phyloP scores from a whole-genome alignment of 2,329 filamentous ascomycete species.

The Hirsutella minnesotensis region DNA sequence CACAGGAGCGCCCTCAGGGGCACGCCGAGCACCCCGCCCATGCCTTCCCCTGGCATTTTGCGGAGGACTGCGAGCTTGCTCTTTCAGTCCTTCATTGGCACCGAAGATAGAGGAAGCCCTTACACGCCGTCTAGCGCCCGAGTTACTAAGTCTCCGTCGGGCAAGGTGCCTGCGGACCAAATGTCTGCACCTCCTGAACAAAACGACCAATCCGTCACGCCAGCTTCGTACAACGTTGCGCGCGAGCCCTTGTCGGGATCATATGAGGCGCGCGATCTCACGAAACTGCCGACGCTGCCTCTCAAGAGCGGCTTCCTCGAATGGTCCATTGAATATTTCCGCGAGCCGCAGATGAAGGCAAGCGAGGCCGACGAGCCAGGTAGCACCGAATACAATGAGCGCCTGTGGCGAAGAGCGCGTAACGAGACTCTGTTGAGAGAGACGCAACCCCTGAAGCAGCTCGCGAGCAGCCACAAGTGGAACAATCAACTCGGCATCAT shows the following conservation, averaged over 20 bases:
- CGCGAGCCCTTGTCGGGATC: constrained; percentile 69
- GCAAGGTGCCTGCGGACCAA: constrained; percentile 29
- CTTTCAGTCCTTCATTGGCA: constrained; percentile 44
- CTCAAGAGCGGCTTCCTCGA: constrained; percentile 77
- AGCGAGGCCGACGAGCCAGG: constrained; percentile 93
- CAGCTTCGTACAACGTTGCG: constrained; percentile 63
- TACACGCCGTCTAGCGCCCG: constrained; percentile 17
- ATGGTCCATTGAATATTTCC: constrained; percentile 97
- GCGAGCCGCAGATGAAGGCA: constrained; percentile 95
- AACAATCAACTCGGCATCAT: constrained; percentile 72
- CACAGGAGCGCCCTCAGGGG: constrained; percentile 32
- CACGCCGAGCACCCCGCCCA: constrained; percentile 26
- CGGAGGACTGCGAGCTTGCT: constrained; percentile 53
- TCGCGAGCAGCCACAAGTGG: constrained; percentile 78
- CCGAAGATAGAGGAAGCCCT: constrained; percentile 30
- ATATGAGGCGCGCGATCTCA: constrained; percentile 51
- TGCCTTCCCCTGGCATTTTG: constrained; percentile 44
- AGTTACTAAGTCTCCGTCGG: constrained; percentile 17
- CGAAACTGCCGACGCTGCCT: constrained; percentile 54
- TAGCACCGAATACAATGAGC: constrained; percentile 90
- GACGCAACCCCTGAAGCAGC: constrained; percentile 86
- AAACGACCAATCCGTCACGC: constrained; percentile 52
- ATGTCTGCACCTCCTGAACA: constrained; percentile 55
- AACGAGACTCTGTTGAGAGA: constrained; percentile 88
- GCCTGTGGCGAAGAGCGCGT: constrained; percentile 81